Evolutionary conservation across 768 basidiomycete genomes (phyloP), one percentile per base, ranked within the genome.

Genomic region (Amanita phalloides): DNA sequence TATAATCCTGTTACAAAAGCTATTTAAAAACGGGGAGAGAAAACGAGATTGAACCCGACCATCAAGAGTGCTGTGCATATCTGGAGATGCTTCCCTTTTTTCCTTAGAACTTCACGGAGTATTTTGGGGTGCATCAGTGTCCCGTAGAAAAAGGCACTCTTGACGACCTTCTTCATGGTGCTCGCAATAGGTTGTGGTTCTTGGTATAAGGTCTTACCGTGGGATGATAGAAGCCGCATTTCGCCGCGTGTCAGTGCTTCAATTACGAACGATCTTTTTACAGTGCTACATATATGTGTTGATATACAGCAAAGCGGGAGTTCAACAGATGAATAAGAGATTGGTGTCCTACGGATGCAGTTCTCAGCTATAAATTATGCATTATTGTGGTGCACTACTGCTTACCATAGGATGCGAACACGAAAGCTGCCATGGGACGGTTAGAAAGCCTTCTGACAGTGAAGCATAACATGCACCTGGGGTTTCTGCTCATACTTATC

Each of bases 51-150:
- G 48, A 38, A 13, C 63, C 81, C 62, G 55, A 90, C 90, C 60
- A 77, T 68, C 6, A 96, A 64, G 6, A 93, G 61, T 4, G 90
- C 92, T 36, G 88, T 82, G 55, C 81, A 81, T 42, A 88, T 76
- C 48, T 77, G 61, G 2, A 95, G 71, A 55, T 82, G 70, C 6
- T 67, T 58, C 6, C 84, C 87, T 42, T 81, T 70, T 58, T 87
- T 82, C 6, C 73, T 72, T 41, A 96, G 80, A 6, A 96, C 91
- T 17, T 82, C 71, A 53, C 72, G 77, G 36, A 96, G 70, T 60
- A 97, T 86, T 46, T 77, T 78, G 5, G 92, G 91, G 59, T 93
- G 90, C 74, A 94, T 82, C 20, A 97, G 70, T 0, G 90, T 95
- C 10, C 94, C 94, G 65, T 94, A 92, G 70, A 91, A 87, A 66